phyloP scores from a whole-genome alignment of 768 basidiomycete species.

The Boletus sp. region DNA sequence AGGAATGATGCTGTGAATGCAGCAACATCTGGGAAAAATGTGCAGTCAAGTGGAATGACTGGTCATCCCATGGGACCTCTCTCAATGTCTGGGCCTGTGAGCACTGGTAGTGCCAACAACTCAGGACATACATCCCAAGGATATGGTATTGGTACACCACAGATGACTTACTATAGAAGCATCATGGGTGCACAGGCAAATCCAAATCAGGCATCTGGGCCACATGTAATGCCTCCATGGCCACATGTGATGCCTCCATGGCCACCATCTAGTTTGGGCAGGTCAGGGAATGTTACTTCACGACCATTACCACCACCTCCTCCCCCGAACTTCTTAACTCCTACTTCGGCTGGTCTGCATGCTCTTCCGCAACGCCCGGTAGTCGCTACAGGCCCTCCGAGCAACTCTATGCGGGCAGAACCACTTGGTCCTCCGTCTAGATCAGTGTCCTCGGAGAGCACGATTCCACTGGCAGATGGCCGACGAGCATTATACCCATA shows the following conservation, averaged over 20 bases:
- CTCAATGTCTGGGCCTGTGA: not conserved
- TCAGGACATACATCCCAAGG: not conserved
- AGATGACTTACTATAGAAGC: constrained; percentile 1
- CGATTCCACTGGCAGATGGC: constrained; percentile 6
- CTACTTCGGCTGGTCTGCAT: not conserved
- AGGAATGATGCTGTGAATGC: not conserved
- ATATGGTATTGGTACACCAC: constrained; percentile 7
- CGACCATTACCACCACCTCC: not conserved
- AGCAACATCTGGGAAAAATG: not conserved
- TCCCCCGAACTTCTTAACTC: not conserved
- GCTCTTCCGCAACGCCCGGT: constrained; percentile 21
- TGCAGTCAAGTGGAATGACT: not conserved
- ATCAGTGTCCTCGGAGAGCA: constrained; percentile 16
- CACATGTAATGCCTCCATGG: not conserved
- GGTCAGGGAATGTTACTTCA: constrained; percentile 1
- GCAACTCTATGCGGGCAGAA: constrained; percentile 16
- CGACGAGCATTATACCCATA: constrained; percentile 21
- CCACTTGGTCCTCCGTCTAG: constrained; percentile 14
- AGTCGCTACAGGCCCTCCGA: not conserved
- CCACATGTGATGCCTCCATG: not conserved
- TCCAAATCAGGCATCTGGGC: constrained; percentile 1
- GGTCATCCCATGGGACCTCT: not conserved
- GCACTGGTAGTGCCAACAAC: not conserved
- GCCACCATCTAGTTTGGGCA: constrained; percentile 1
- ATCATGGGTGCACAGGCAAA: not conserved